phyloP scores from a whole-genome alignment of 768 basidiomycete genomes.

The Termitomyces sp. region DNA sequence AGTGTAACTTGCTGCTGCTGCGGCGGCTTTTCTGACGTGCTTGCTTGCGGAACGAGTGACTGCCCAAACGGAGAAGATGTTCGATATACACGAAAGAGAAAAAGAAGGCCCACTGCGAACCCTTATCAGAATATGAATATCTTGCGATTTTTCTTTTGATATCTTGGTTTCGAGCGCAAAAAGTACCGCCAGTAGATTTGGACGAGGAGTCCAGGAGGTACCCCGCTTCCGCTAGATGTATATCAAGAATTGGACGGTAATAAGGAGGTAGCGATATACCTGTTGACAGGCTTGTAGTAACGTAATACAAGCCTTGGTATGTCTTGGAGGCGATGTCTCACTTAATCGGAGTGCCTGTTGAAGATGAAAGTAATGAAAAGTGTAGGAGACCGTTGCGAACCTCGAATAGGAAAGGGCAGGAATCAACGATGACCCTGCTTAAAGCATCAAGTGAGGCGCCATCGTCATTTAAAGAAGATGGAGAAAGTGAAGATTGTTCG shows the following conservation, averaged over 20 bases:
- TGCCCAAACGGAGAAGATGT: conserved; percentile 39
- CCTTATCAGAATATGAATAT: conserved; percentile 42
- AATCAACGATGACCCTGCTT: conserved; percentile 44
- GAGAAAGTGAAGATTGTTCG: conserved; percentile 20
- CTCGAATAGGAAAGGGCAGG: conserved; percentile 41
- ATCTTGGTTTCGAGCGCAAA: conserved; percentile 22
- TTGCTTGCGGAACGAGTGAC: conserved; percentile 25
- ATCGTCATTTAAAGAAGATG: conserved; percentile 12
- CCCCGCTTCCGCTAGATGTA: conserved; percentile 33
- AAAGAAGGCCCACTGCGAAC: conserved; percentile 47
- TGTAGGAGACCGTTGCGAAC: conserved; percentile 24
- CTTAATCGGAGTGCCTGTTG: conserved; percentile 27
- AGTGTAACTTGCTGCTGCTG: conserved; percentile 6
- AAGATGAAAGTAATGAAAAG: background rate
- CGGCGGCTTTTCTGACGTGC: background rate
- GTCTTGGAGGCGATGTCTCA: conserved; percentile 19
- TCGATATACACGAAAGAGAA: conserved; percentile 30
- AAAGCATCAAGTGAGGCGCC: conserved; percentile 26
- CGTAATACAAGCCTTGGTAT: conserved; percentile 29
- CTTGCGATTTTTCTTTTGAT: conserved; percentile 19
- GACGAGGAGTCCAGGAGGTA: conserved; percentile 36
- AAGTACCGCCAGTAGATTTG: conserved; percentile 31
- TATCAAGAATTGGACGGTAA: background rate
- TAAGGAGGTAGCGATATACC: conserved; percentile 22
- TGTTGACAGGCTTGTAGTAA: conserved; percentile 39